phyloP scores from a whole-genome alignment of 192 early-diverging fungal species.

The Podochytrium sp. region DNA sequence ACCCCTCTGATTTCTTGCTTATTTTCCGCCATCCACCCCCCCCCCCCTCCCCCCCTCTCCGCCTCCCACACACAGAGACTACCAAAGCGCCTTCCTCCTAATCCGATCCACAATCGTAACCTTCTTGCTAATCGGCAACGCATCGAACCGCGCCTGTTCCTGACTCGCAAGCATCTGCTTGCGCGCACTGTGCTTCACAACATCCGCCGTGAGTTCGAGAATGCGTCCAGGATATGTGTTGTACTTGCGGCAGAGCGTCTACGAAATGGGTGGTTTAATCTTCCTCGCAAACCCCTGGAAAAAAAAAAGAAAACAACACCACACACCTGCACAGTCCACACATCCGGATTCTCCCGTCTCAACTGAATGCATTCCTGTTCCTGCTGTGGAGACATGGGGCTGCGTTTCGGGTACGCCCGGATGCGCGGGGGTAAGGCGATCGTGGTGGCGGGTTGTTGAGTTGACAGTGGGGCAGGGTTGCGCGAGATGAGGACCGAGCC shows the following conservation, averaged over 20 bases:
- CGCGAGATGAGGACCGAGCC: slow-evolving; percentile 45
- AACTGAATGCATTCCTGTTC: slow-evolving; percentile 32
- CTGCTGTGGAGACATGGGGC: slow-evolving; percentile 30
- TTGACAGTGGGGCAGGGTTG: not conserved
- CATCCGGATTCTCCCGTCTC: slow-evolving; percentile 37
- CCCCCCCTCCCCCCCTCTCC: no score
- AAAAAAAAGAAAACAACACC: not conserved
- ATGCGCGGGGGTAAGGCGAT: slow-evolving; percentile 39
- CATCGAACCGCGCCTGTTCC: slow-evolving; percentile 38
- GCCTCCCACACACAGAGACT: no score
- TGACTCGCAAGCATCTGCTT: slow-evolving; percentile 31
- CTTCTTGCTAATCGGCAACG: slow-evolving; percentile 44
- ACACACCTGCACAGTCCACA: slow-evolving; percentile 35
- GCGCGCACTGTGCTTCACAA: not conserved
- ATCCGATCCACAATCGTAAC: slow-evolving; percentile 48
- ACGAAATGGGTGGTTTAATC: no score
- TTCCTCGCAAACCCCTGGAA: no score
- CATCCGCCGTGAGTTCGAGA: slow-evolving; percentile 12
- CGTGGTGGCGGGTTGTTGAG: not conserved
- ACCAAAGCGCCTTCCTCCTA: slow-evolving; percentile 55
- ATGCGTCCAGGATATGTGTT: slow-evolving; percentile 25
- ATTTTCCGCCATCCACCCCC: no score
- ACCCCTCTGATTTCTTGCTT: no score
- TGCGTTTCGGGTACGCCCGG: slow-evolving; percentile 18
- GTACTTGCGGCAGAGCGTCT: slow-evolving; percentile 22